Base-by-base conservation (phyloP, 805 yeast genomes). In the Maudiozyma turicensis region DNA sequence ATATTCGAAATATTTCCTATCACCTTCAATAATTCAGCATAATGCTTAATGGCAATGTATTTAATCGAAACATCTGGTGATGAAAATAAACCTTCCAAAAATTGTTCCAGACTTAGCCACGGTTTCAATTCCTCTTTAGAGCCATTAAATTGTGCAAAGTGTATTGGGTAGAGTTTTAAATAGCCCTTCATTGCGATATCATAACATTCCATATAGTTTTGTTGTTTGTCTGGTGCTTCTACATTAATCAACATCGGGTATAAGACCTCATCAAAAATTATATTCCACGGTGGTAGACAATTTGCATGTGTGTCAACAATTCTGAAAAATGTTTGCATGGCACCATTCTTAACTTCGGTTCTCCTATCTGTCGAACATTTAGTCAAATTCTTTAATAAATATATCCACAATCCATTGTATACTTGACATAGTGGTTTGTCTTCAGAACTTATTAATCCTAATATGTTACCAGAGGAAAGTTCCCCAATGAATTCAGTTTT, bases 311-410 rank as follows among this genome's bases (percentile, higher is more conserved):
- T 77, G 47, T 85, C 87, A 51, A 86, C 72, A 31, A 91, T 82
- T 54, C 90, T 78, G 66, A 88, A 87, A 54, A 90, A 81, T 0
- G 96, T 91, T 60, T 89, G 95, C 13, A 88, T 76, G 0, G 96
- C 82, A 2, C 96, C 96, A 58, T 88, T 89, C 52, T 95, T 75
- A 0, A 91, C 95, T 57, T 89, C 95, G 1, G 82, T 75, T 48
- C 95, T 74, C 3, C 72, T 58, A 54, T 85, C 95, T 30, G 69
- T 61, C 0, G 90, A 76, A 28, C 88, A 75, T 26, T 74, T 72
- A 0, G 88, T 81, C 37, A 91, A 65, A 33, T 78, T 74, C 8
- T 76, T 70, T 48, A 87, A 66, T 41, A 89, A 65, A 57, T 84
- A 77, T 15, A 83, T 61, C 93, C 93, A 78, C 20, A 84, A 58